A percentile compares a stretch with the other conserved stretches of the same genome.
phyloP scores from a whole-genome alignment of 352 stramenopile species.

The Phytophthora hybrid region DNA sequence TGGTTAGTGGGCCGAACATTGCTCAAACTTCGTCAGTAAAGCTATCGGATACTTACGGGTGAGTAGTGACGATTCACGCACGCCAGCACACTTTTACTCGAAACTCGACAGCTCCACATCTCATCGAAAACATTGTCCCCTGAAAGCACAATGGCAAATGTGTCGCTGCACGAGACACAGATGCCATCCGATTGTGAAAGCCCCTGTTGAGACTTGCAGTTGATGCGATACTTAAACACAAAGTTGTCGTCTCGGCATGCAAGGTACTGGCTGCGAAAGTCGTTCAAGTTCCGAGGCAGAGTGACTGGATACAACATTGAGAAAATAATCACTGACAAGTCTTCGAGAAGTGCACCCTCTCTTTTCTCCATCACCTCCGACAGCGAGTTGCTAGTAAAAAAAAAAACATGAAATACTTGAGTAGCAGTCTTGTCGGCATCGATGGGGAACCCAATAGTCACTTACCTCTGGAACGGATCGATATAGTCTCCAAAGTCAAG shows the following conservation, averaged over 20 bases:
- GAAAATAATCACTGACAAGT: constrained; percentile 30
- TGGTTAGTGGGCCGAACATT: background rate
- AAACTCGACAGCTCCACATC: constrained; percentile 14
- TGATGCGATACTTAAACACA: constrained; percentile 22
- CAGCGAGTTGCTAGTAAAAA: background rate
- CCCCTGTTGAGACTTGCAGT: background rate
- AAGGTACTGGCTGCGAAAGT: constrained; percentile 28
- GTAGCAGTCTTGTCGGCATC: background rate
- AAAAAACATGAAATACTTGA: background rate
- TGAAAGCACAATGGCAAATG: constrained; percentile 9
- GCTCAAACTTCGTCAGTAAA: background rate
- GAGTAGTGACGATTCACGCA: constrained; percentile 25
- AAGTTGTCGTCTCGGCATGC: constrained; percentile 9
- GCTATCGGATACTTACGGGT: constrained; percentile 14
- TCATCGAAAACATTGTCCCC: constrained; percentile 1
- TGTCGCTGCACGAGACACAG: constrained; percentile 14
- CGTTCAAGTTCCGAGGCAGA: constrained; percentile 23
- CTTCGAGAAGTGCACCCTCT: constrained; percentile 28
- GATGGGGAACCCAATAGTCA: background rate
- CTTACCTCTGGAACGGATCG: constrained; percentile 26
- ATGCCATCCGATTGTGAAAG: constrained; percentile 1
- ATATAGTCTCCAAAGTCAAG: constrained; percentile 33
- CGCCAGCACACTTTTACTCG: background rate
- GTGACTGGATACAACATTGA: constrained; percentile 31
- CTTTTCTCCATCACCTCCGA: background rate